Evolutionary conservation across 352 stramenopile species (phyloP), one percentile per base, ranked within the genome.

Genomic region (Blastocystis sp.): DNA sequence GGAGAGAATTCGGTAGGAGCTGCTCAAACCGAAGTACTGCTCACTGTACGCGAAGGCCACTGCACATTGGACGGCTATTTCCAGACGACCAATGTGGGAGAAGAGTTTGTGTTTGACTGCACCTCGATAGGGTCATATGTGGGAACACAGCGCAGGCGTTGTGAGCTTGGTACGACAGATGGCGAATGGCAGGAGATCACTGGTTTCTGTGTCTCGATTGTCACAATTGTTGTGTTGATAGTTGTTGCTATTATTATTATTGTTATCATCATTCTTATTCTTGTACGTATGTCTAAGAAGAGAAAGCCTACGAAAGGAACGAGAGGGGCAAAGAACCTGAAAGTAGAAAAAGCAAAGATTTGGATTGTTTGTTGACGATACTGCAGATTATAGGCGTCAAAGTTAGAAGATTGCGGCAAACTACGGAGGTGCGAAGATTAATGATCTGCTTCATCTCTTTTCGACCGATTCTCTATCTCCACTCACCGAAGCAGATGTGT

Each of bases 1-100:
- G 73, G 53, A n/a, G 54, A 84, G 73, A 80, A 80, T 41, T 8
- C 26, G 2, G 50, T 54, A 41, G 70, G 70, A 20, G 70, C 70
- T 9, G 18, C 45, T 0, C 34, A 62, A 26, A 80, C 43, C 34
- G 45, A 20, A 13, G 45, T 80, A 1, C 6, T 41, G 13, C 53
- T 80, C 6, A 18, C 34, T 5, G 70, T 80, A 53, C 70, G 70
- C n/a, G 64, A 80, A 53, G 70, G 70, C 1, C 50, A 29, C 18
- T 80, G 70, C 55, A 61, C 50, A 9, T 45, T 23, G 20, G 70
- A 80, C 11, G 70, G 70, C 18, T 34, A 61, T 18, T 80, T 80
- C 70, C 45, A 20, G 18, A 47, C 55, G 70, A 80, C 70, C 0
- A 45, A 61, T 7, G 70, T 80, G 41, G 70, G 45, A 18, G 23